These are phyloP conservation scores for Tuber melanosporum DNA, from an alignment of 495 filamentous ascomycete species.

Conservation along the genomic window DNA sequence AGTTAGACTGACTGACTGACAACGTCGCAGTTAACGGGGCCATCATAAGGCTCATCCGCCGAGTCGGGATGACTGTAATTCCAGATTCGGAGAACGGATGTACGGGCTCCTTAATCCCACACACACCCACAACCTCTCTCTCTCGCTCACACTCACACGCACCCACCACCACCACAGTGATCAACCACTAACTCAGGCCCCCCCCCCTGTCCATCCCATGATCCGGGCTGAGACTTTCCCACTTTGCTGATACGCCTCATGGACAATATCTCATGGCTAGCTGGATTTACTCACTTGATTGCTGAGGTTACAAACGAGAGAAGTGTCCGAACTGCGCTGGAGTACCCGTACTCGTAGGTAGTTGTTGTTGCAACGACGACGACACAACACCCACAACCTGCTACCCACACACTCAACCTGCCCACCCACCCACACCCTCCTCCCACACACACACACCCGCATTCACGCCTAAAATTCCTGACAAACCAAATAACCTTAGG, in stretches of 20 bases:
- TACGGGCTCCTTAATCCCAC: conserved; percentile 36
- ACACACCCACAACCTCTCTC: not conserved
- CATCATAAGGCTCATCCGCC: conserved; percentile 34
- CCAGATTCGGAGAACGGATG: conserved; percentile 36
- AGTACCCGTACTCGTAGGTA: not conserved
- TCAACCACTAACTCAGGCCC: conserved; percentile 4
- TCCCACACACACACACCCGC: not conserved
- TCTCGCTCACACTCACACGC: not conserved
- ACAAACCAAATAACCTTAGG: conserved; percentile 3
- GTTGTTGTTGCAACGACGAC: not conserved
- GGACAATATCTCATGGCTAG: not conserved
- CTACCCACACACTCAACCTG: not conserved
- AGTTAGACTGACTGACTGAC: not conserved
- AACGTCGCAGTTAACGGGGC: conserved; percentile 30
- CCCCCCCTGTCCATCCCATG: not conserved
- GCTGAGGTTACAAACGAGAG: not conserved
- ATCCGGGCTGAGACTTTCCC: conserved; percentile 5
- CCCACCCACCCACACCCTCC: not conserved
- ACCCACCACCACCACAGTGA: not conserved
- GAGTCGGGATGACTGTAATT: conserved; percentile 37
- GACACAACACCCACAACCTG: not conserved
- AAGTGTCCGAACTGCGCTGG: not conserved
- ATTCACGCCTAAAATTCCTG: conserved; percentile 1
- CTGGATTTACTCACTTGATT: not conserved
- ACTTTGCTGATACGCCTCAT: not conserved